A percentile compares a stretch with the other conserved stretches of the same genome.
These are phyloP conservation scores for Fusarium falciforme DNA, from an alignment of 2,329 filamentous ascomycete genomes.

Conservation along the genomic window DNA sequence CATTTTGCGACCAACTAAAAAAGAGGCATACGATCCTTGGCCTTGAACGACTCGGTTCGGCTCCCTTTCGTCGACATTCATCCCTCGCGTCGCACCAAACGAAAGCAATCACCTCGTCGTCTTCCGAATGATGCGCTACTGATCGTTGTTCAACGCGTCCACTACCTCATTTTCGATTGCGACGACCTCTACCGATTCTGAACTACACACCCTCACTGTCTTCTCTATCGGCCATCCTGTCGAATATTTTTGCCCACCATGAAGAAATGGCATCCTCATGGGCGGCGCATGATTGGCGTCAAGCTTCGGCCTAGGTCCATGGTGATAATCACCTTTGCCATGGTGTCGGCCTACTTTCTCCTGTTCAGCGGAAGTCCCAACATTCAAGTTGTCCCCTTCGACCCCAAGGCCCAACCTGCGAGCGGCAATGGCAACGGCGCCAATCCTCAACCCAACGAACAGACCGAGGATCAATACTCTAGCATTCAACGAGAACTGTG, in stretches of 20 bases:
- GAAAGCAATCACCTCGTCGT: conserved; percentile 6
- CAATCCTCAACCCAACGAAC: conserved; percentile 11
- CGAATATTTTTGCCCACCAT: conserved; percentile 27
- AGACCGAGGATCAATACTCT: conserved; percentile 20
- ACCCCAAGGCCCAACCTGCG: conserved; percentile 9
- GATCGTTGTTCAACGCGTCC: conserved; percentile 20
- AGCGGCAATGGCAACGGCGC: neutral
- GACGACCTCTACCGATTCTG: conserved; percentile 1
- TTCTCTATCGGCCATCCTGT: conserved; percentile 5
- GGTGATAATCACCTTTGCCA: conserved; percentile 53
- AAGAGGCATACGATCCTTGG: conserved; percentile 8
- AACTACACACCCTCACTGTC: conserved; percentile 10
- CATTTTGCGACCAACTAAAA: conserved; percentile 7
- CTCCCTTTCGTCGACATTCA: conserved; percentile 11
- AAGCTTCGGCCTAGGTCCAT: conserved; percentile 57
- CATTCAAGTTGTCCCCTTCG: conserved; percentile 49
- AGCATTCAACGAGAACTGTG: conserved; percentile 41
- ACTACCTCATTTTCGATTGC: conserved; percentile 10
- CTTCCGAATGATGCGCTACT: conserved; percentile 33
- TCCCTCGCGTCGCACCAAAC: conserved; percentile 21
- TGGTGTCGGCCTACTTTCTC: conserved; percentile 57
- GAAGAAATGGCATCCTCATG: conserved; percentile 50
- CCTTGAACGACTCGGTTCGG: neutral
- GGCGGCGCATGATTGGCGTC: conserved; percentile 45
- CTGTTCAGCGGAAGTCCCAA: conserved; percentile 51